Evolutionary conservation across 345 rosid genomes (phyloP).

Genomic region (Linum tenue): DNA sequence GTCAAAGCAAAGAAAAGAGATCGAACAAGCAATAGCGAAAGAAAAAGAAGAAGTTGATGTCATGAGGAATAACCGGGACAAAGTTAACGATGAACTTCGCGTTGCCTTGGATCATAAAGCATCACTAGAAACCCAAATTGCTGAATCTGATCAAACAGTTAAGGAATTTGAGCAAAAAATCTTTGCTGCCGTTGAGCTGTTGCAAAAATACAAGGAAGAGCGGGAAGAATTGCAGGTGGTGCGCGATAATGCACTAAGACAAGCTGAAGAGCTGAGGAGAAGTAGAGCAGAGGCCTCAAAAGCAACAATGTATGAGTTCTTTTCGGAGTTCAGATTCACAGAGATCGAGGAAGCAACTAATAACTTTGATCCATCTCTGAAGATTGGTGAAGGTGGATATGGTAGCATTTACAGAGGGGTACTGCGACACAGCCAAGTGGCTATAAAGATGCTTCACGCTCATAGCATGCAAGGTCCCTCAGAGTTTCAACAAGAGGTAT

Average conservation of each 20-base stretch:
- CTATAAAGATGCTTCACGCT: conserved; percentile 60
- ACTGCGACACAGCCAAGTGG: conserved; percentile 58
- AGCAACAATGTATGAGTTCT: conserved; percentile 38
- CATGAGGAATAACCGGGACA: conserved; percentile 36
- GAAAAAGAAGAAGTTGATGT: conserved; percentile 47
- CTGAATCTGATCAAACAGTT: conserved; percentile 41
- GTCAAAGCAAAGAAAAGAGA: conserved; percentile 55
- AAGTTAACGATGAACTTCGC: conserved; percentile 41
- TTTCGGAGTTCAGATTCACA: conserved; percentile 53
- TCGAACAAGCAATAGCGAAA: conserved; percentile 50
- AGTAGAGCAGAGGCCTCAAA: conserved; percentile 47
- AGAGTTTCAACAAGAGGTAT: conserved; percentile 92
- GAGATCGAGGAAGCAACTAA: conserved; percentile 68
- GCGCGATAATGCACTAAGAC: conserved; percentile 70
- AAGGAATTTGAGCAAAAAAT: conserved; percentile 69
- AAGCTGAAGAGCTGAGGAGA: conserved; percentile 70
- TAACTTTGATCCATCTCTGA: conserved; percentile 52
- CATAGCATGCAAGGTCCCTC: conserved; percentile 67
- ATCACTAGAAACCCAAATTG: conserved; percentile 41
- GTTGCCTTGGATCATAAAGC: conserved; percentile 36
- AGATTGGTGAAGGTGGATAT: conserved; percentile 92
- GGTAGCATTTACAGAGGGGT: conserved; percentile 69
- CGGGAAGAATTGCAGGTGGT: conserved; percentile 55
- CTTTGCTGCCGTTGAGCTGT: conserved; percentile 61
- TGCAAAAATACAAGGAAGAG: conserved; percentile 55